These are phyloP conservation scores for Phytophthora syringae DNA, from an alignment of 352 stramenopile genomes.

Conservation along the genomic window DNA sequence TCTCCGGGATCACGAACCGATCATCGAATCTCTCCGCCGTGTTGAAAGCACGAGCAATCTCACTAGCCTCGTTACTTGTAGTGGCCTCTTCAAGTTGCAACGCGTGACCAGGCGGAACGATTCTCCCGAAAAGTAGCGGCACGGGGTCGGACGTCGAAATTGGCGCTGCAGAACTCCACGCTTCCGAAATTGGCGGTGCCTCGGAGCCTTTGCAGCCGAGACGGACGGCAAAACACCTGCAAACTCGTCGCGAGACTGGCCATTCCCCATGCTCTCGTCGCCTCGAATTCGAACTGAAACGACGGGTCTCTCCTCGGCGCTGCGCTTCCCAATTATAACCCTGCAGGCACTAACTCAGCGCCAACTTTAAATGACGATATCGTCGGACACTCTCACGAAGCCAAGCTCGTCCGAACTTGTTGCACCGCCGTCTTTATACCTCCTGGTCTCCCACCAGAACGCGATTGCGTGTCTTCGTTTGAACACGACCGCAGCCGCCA, in stretches of 20 bases:
- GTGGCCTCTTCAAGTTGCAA: conserved; percentile 23
- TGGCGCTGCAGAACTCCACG: conserved; percentile 12
- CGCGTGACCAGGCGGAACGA: conserved; percentile 28
- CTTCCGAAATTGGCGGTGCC: conserved; percentile 16
- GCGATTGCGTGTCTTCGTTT: conserved; percentile 26
- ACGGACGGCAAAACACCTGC: conserved; percentile 38
- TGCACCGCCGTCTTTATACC: conserved; percentile 17
- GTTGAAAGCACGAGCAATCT: conserved; percentile 14
- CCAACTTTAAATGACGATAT: conserved; percentile 21
- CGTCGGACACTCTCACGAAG: conserved; percentile 35
- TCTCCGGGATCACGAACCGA: conserved; percentile 55
- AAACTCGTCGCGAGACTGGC: conserved; percentile 36
- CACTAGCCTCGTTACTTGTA: conserved; percentile 9
- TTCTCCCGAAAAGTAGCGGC: conserved; percentile 16
- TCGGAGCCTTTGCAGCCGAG: conserved; percentile 13
- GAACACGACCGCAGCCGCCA: conserved; percentile 23
- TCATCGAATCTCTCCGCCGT: conserved; percentile 13
- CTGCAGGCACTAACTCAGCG: too few species aligned
- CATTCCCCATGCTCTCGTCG: conserved; percentile 37
- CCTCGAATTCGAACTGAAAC: conserved; percentile 9
- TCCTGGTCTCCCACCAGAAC: conserved; percentile 30
- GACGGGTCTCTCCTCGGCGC: conserved; percentile 6
- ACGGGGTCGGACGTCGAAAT: background rate
- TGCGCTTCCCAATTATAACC: conserved; percentile 14
- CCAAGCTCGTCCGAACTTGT: conserved; percentile 42